Base-by-base conservation (phyloP, 768 basidiomycete species). In the Lentinus brumalis region DNA sequence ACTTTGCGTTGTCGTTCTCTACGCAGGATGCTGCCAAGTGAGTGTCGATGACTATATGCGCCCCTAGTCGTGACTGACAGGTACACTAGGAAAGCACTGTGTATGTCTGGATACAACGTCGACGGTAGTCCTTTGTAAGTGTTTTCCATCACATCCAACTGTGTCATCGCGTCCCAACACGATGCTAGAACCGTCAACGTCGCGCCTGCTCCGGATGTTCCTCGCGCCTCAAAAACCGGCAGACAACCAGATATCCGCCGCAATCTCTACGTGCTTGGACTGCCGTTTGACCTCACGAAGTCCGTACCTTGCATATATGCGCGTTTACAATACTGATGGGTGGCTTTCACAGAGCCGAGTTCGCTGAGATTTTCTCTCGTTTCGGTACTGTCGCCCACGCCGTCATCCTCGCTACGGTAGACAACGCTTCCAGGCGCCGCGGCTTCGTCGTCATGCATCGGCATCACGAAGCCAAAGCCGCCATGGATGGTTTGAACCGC, bases 221-320 rank as follows among this genome's bases (percentile, higher is more conserved):
- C 57, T 47, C 71, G 68, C 32, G 31, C 45, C n/a, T n/a, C 56
- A 11, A 63, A 65, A 65, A 54, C 62, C 66, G 70, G 32, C 64
- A 75, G 30, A 63, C 75, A 55, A 80, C 79, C 66, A 26, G 81
- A 86, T 66, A 16, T 40, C 44, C 88, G 91, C 53, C 83, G 91
- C 59, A 94, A 94, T 69, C 83, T 94, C 44, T 94, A 94, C 65
- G 91, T 92, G 42, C 85, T 94, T 30, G 92, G 91, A 14, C 74
- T 94, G 54, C 92, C 92, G 6, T 92, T 92, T 67, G 87, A 89
- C 66, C 79, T 93, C 38, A 86, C 87, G 16, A 89, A 91, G 91
- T 91, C 67, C 55, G 81, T 69, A 53, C 40, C 35, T 29, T 11
- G 15, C 29, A 7, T 16, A 52, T 56, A 44, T 51, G 50, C 47